Conservation (phyloP, 2,329 filamentous ascomycete genomes). For the Pseudogymnoascus sp. region DNA sequence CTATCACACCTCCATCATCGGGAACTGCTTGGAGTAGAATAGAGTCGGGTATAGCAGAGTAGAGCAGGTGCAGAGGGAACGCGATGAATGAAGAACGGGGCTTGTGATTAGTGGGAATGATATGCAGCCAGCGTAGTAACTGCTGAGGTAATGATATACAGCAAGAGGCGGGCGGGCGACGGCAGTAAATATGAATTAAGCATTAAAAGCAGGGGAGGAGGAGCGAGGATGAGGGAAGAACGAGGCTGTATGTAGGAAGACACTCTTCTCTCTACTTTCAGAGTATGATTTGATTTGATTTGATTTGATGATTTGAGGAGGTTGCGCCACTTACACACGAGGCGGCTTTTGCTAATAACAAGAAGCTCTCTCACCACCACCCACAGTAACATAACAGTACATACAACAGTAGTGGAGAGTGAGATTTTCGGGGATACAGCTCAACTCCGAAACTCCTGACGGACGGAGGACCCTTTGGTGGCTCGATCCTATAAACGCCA, state of each 20-base stretch:
- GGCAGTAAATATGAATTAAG: background rate
- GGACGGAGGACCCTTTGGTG: background rate
- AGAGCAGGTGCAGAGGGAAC: background rate
- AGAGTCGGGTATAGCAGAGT: background rate
- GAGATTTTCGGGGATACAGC: conserved; percentile 6
- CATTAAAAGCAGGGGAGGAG: conserved; percentile 1
- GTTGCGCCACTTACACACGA: conserved; percentile 3
- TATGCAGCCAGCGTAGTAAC: background rate
- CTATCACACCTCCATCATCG: conserved; percentile 8
- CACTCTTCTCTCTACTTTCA: conserved; percentile 3
- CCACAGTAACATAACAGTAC: background rate
- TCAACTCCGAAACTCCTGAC: conserved; percentile 2
- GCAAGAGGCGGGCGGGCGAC: background rate
- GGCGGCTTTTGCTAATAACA: background rate
- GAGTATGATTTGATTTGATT: background rate
- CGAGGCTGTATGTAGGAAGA: background rate
- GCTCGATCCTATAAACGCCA: background rate
- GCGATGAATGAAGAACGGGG: background rate
- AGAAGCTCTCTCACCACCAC: background rate
- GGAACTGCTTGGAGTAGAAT: background rate
- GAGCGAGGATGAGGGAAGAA: background rate
- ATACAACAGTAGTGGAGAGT: background rate
- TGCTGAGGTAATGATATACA: conserved; percentile 5
- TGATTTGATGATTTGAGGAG: background rate
- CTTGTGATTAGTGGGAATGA: background rate